Base-by-base conservation (phyloP, 2,329 filamentous ascomycete species). In the Ascochyta lentis region DNA sequence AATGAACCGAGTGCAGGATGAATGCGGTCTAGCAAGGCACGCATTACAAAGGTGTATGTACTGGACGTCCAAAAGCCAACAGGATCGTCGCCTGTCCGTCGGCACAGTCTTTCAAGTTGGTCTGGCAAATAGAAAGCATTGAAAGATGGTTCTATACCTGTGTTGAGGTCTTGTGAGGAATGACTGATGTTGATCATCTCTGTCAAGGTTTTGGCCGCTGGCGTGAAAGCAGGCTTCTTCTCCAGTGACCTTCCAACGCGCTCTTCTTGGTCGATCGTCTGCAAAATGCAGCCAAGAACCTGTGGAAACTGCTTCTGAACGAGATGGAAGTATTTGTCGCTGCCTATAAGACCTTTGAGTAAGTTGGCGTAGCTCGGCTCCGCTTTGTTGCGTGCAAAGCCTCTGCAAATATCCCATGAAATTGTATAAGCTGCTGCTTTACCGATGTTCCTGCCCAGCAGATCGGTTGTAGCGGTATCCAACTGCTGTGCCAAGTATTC, bases 141-240 rank as follows among this genome's bases (percentile, higher is more conserved):
- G 77, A 97, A 98, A 49, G 86, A 88, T 3, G 95, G 95, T 67
- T 98, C 93, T 64, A 96, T 92, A 52, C 89, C 91, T 10, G 88
- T 81, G 3, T 92, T 89, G 7, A 97, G 78, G 12, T 79, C 76
- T 26, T 84, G 82, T 2, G 80, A 78, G 0, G 92, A 92, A 60
- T 87, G 80, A 27, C 89, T 86, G 61, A 88, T 86, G 3, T 73
- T 76, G 61, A 86, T 88, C 69, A 99, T 96, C 26, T 85, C 81
- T 15, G 79, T 78, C 76, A 96, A 83, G 27, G 84, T 85, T 26
- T 86, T 78, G 2, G 84, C 83, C 3, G 91, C 88, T 49, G 85
- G 81, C 1, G 76, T 72, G 49, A 90, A 86, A 1, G 65, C 61
- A 15, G 84, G 77, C 8, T 86, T 83, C 39, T 89, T 87, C 69